Evolutionary conservation across 73 alveolate genomes (phyloP).

Genomic region (Stentor coeruleus): DNA sequence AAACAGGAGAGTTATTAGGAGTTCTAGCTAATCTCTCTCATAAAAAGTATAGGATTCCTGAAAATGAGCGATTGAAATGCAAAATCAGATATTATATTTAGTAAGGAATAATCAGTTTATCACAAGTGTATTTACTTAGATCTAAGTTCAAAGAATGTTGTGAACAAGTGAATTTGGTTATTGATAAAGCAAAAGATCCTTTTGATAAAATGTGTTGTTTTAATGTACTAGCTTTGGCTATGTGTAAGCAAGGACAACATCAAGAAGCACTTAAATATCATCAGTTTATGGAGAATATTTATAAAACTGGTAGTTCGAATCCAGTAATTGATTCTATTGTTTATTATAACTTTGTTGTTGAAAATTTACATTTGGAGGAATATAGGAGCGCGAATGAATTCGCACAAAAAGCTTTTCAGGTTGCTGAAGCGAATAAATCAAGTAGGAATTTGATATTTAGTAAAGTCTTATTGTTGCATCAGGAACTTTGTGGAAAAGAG

Average conservation of each 20-base stretch:
- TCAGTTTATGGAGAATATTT: neutral
- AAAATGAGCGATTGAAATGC: neutral
- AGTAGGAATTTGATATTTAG: neutral
- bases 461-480: neutral
- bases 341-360: neutral
- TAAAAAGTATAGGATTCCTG: neutral
- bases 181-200: neutral
- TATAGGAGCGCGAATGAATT: neutral
- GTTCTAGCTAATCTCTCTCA: neutral
- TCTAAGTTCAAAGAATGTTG: neutral
- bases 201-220: neutral
- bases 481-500: slow-evolving; percentile 5
- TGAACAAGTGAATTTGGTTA: neutral
- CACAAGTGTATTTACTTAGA: neutral
- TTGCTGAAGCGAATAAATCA: neutral
- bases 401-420: neutral
- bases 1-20: neutral
- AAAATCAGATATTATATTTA: too few species aligned
- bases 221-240: neutral
- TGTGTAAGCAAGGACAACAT: neutral
- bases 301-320: neutral
- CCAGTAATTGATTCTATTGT: neutral
- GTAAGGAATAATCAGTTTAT: too few species aligned
- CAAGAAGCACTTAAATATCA: neutral
- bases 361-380: neutral